Evolutionary conservation across 2,329 filamentous ascomycete species (phyloP).

Genomic region (Ceratocystis eucalypticola): DNA sequence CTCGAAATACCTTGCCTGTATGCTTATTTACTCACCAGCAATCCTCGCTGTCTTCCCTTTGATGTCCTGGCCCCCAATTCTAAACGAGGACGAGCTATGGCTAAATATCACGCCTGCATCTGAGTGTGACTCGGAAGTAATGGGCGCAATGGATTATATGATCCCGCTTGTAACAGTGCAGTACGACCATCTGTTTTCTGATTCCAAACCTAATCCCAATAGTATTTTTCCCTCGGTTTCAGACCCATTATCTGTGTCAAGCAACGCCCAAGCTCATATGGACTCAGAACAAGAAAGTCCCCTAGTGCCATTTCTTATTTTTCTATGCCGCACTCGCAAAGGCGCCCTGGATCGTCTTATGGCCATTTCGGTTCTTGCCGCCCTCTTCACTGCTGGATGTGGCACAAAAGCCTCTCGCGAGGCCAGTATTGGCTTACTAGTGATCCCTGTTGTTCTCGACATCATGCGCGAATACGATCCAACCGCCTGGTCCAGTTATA

Average conservation of each 20-base stretch:
- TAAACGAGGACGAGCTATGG: constrained; percentile 11
- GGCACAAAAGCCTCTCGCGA: constrained; percentile 48
- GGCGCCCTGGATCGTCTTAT: constrained; percentile 47
- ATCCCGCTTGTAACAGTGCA: constrained; percentile 41
- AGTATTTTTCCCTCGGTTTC: neutral
- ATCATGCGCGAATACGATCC: constrained; percentile 34
- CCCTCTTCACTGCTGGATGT: constrained; percentile 54
- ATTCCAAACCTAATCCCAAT: neutral
- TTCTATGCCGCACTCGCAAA: constrained; percentile 43
- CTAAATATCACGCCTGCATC: neutral
- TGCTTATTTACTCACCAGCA: constrained; percentile 54
- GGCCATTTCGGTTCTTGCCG: constrained; percentile 55
- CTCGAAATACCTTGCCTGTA: constrained; percentile 64
- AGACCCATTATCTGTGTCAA: neutral
- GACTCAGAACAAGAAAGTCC: constrained; percentile 51
- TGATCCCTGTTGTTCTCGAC: constrained; percentile 56
- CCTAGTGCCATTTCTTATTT: constrained; percentile 59
- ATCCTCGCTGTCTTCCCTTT: constrained; percentile 57
- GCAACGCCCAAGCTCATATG: neutral
- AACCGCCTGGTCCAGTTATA: neutral
- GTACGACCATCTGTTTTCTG: neutral
- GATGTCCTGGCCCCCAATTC: constrained; percentile 29
- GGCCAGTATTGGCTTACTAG: constrained; percentile 48
- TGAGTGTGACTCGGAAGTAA: constrained; percentile 21
- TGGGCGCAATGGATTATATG: constrained; percentile 51